Percentiles rank a stretch among this genome's conserved stretches.
phyloP scores from a whole-genome alignment of 169 alveolate genomes.

The Eimeria necatrix region DNA sequence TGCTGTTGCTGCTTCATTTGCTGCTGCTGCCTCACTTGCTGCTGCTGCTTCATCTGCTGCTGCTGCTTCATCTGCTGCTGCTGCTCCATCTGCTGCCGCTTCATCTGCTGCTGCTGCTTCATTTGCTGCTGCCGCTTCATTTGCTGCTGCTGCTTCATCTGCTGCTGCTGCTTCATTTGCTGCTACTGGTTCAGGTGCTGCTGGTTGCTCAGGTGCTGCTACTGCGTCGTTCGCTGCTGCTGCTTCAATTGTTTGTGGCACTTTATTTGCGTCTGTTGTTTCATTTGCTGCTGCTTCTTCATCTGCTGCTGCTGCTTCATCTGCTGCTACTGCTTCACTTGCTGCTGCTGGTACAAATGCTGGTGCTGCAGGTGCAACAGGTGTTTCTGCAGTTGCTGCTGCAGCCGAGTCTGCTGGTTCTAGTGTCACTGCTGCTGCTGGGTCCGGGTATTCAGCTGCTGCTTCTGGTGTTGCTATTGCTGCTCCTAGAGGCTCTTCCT shows the following conservation, averaged over 20 bases:
- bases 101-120: background rate
- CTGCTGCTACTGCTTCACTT: background rate
- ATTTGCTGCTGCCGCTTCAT: slow-evolving; percentile 23
- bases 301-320: background rate
- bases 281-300: background rate
- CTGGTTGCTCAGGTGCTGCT: slow-evolving; percentile 4
- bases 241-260: background rate
- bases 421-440: background rate
- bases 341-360: slow-evolving; percentile 3
- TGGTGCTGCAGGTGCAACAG: background rate
- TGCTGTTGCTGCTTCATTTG: slow-evolving; percentile 4
- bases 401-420: background rate
- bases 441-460: background rate
- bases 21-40: background rate
- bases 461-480: slow-evolving; percentile 18
- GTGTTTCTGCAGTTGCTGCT: slow-evolving; percentile 5
- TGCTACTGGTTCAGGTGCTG: background rate
- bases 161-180: background rate
- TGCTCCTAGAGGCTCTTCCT: background rate
- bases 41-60: background rate
- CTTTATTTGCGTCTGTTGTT: background rate
- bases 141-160: background rate
- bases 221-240: background rate
- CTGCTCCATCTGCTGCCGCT: background rate
- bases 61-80: background rate